Evolutionary conservation across 2,329 filamentous ascomycete genomes (phyloP).

Genomic region (Colletotrichum scovillei): DNA sequence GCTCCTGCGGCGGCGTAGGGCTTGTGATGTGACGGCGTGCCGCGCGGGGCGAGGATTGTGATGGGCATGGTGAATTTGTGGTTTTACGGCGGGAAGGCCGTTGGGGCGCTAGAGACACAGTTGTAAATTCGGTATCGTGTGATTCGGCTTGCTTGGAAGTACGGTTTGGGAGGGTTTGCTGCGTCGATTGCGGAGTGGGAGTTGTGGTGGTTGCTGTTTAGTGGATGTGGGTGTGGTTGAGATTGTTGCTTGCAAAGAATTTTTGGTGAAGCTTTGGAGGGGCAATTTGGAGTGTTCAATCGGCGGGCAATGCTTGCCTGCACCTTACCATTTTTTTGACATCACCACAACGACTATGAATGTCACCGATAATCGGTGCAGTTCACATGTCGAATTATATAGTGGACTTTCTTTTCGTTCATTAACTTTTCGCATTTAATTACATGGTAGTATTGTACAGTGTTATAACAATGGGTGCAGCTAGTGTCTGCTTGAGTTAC

Average conservation of each 20-base stretch:
- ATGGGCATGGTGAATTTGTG: constrained; percentile 53
- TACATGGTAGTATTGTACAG: constrained; percentile 15
- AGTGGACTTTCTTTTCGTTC: neutral
- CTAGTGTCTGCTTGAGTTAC: neutral
- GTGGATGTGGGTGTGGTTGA: constrained; percentile 10
- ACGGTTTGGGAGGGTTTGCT: neutral
- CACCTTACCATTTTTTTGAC: neutral
- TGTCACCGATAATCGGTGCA: neutral
- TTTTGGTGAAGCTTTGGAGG: constrained; percentile 35
- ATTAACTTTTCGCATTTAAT: constrained; percentile 3
- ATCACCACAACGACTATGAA: neutral
- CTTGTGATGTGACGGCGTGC: constrained; percentile 41
- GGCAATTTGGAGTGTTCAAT: constrained; percentile 21
- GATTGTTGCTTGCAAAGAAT: constrained; percentile 30
- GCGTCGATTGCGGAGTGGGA: neutral
- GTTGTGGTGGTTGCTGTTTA: constrained; percentile 1
- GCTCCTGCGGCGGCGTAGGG: constrained; percentile 49
- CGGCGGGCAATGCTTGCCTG: neutral
- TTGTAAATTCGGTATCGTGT: neutral
- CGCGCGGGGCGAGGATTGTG: constrained; percentile 57
- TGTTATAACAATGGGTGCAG: neutral
- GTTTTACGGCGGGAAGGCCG: neutral
- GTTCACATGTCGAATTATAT: neutral
- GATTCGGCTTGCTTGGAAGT: neutral
- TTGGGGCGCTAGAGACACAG: neutral